phyloP scores from a whole-genome alignment of 2,329 filamentous ascomycete species.

The Aureobasidium zeae region DNA sequence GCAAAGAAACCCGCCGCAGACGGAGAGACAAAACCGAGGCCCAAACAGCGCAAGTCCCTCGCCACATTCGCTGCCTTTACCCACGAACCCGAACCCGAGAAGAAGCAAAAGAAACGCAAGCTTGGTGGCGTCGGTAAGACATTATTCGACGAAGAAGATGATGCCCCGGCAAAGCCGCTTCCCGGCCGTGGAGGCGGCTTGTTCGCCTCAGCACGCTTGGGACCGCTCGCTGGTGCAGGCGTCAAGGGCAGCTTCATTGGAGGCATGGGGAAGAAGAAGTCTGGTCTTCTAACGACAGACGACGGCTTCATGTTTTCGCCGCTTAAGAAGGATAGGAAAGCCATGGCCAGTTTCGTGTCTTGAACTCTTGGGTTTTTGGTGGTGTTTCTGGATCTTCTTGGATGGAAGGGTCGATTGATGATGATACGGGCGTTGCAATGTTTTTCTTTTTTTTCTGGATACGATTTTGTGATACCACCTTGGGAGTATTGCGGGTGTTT shows the following conservation, averaged over 20 bases:
- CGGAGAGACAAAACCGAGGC: slow-evolving; percentile 24
- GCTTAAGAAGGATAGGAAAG: slow-evolving; percentile 24
- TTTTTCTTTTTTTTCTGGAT: too few relatives aligned
- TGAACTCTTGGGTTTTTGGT: background rate
- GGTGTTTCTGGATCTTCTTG: background rate
- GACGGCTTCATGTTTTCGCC: slow-evolving; percentile 32
- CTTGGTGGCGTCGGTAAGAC: slow-evolving; percentile 31
- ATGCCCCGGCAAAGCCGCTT: slow-evolving; percentile 22
- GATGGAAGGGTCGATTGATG: too few relatives aligned
- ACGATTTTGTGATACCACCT: too few relatives aligned
- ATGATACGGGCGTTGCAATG: too few relatives aligned
- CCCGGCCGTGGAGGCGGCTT: slow-evolving; percentile 22
- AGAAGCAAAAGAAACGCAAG: slow-evolving; percentile 30
- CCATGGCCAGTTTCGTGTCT: slow-evolving; percentile 16
- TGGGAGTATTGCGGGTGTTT: too few relatives aligned
- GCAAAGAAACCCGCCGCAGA: slow-evolving; percentile 18
- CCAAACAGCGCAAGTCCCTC: slow-evolving; percentile 37
- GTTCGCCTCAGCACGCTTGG: slow-evolving; percentile 26
- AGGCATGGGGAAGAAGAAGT: slow-evolving; percentile 19
- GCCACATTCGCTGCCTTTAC: slow-evolving; percentile 35
- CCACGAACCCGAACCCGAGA: slow-evolving; percentile 24
- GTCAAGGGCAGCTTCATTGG: slow-evolving; percentile 18
- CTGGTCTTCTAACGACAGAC: slow-evolving; percentile 25
- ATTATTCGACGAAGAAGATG: slow-evolving; percentile 33
- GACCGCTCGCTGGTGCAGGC: slow-evolving; percentile 25